Evolutionary conservation across 768 basidiomycete genomes (phyloP).

Genomic region (Myochromella boudieri): DNA sequence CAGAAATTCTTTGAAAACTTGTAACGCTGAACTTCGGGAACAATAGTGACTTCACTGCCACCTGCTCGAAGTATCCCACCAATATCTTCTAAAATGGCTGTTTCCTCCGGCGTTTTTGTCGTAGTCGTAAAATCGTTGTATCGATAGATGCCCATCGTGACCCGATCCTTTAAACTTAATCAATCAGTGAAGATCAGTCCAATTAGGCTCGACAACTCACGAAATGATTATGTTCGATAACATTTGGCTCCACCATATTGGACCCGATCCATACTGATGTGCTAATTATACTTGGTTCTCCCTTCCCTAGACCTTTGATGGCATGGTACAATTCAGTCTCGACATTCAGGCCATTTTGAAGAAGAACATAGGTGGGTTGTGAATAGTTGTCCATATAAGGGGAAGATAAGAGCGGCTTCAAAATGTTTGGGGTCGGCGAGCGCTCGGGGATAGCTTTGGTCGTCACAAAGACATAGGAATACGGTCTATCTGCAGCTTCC

Average conservation of each 20-base stretch:
- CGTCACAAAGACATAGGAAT: conserved; percentile 64
- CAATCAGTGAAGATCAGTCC: neutral
- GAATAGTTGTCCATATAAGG: conserved; percentile 43
- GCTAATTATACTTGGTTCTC: conserved; percentile 52
- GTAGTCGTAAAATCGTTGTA: conserved; percentile 37
- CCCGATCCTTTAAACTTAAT: conserved; percentile 44
- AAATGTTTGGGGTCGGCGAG: conserved; percentile 50
- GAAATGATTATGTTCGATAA: conserved; percentile 51
- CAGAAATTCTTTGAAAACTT: conserved; percentile 67
- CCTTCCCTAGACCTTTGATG: conserved; percentile 36
- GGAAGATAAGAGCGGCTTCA: conserved; percentile 52
- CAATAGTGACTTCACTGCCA: conserved; percentile 45
- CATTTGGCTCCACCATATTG: conserved; percentile 44
- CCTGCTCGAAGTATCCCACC: conserved; percentile 43
- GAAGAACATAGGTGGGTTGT: conserved; percentile 59
- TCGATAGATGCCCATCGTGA: conserved; percentile 57
- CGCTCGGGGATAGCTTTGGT: conserved; percentile 76
- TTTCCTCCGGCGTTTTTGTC: conserved; percentile 42
- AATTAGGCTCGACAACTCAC: conserved; percentile 31
- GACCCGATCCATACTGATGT: conserved; percentile 55
- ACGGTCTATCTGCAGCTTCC: conserved; percentile 60
- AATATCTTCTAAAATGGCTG: conserved; percentile 43
- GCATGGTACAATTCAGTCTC: conserved; percentile 65
- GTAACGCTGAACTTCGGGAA: conserved; percentile 59
- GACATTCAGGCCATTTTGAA: conserved; percentile 75